Conservation (phyloP, 2,329 filamentous ascomycete species). For the Lomentospora prolificans region DNA sequence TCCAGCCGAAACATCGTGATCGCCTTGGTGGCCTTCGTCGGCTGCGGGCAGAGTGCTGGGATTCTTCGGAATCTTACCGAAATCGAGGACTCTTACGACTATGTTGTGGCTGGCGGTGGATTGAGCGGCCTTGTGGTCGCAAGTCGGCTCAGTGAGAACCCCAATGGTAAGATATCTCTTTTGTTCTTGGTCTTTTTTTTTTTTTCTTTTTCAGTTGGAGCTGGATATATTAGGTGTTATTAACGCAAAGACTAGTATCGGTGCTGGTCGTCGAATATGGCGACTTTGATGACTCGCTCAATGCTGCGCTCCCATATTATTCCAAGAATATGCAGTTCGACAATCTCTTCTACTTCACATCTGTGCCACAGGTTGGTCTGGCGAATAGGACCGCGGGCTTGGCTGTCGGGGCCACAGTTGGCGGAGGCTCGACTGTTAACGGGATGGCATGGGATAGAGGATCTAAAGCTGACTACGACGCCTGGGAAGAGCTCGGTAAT, state of each 20-base stretch:
- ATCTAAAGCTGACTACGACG: constrained; percentile 19
- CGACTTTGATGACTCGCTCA: constrained; percentile 17
- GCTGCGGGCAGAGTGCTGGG: neutral
- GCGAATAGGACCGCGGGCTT: constrained; percentile 14
- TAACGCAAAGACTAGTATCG: constrained; percentile 10
- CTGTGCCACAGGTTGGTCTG: constrained; percentile 17
- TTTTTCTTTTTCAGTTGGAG: no score
- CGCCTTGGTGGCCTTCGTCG: neutral
- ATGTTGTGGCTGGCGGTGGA: constrained; percentile 20
- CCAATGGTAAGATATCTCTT: constrained; percentile 11
- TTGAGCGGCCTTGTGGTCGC: constrained; percentile 24
- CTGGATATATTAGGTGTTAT: no score
- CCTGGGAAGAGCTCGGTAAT: constrained; percentile 28
- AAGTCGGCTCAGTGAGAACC: constrained; percentile 23
- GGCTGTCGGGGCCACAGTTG: constrained; percentile 18
- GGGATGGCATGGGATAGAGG: constrained; percentile 21
- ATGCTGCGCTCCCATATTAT: constrained; percentile 15
- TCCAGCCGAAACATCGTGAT: neutral
- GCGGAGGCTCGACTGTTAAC: constrained; percentile 21
- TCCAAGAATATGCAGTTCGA: constrained; percentile 12
- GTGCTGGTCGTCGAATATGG: constrained; percentile 20
- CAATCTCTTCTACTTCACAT: constrained; percentile 14
- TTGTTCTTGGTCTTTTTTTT: no score
- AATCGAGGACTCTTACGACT: constrained; percentile 15
- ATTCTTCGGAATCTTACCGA: neutral